Conservation (phyloP, 768 basidiomycete species). For the Mycena maculata region DNA sequence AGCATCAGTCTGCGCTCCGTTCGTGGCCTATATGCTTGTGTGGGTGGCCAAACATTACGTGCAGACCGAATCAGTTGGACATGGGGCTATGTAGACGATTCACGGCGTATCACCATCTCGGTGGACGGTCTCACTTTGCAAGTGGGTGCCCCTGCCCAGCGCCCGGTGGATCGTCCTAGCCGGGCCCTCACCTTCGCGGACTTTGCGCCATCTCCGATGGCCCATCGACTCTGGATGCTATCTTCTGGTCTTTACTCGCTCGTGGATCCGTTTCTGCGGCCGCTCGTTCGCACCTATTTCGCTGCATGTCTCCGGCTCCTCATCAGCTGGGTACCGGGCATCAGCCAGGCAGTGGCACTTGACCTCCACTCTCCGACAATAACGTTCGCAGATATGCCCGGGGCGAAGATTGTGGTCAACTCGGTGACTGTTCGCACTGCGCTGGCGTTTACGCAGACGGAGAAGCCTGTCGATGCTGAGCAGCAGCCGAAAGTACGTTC, state of each 20-base stretch:
- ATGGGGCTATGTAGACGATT: slow-evolving; percentile 59
- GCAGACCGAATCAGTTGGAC: slow-evolving; percentile 80
- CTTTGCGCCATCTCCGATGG: slow-evolving; percentile 59
- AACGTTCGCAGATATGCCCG: slow-evolving; percentile 63
- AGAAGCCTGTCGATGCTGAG: slow-evolving; percentile 46
- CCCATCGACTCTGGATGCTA: slow-evolving; percentile 52
- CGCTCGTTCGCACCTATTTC: slow-evolving; percentile 66
- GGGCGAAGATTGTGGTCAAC: slow-evolving; percentile 61
- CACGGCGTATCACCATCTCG: slow-evolving; percentile 69
- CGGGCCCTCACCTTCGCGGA: slow-evolving; percentile 57
- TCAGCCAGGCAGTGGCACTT: slow-evolving; percentile 75
- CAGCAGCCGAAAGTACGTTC: slow-evolving; percentile 35
- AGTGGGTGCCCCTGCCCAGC: slow-evolving; percentile 42
- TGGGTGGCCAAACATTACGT: slow-evolving; percentile 63
- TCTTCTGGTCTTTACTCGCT: slow-evolving; percentile 55
- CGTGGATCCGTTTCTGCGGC: slow-evolving; percentile 72
- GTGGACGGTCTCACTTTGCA: slow-evolving; percentile 72
- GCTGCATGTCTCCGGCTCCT: slow-evolving; percentile 65
- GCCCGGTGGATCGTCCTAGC: slow-evolving; percentile 4
- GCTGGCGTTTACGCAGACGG: slow-evolving; percentile 66
- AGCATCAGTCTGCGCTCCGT: slow-evolving; percentile 84
- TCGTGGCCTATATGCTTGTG: slow-evolving; percentile 77
- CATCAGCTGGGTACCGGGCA: slow-evolving; percentile 74
- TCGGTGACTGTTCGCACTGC: slow-evolving; percentile 64
- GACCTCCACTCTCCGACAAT: slow-evolving; percentile 69